A percentile compares a stretch with the other conserved stretches of the same genome.
Conservation (phyloP, 768 basidiomycete genomes). For the Coprinopsis sp. region DNA sequence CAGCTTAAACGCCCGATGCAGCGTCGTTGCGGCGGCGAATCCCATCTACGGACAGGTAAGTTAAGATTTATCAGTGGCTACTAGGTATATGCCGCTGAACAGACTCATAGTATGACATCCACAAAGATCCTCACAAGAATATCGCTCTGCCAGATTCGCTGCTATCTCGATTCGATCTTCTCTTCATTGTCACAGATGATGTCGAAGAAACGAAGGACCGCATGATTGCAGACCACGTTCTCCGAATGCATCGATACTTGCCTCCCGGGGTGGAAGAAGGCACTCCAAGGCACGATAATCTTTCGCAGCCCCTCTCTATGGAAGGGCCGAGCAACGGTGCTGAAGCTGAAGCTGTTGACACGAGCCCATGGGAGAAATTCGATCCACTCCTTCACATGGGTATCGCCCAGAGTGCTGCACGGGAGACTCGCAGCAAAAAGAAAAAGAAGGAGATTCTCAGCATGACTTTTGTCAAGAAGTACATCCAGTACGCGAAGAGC, state of each 20-base stretch:
- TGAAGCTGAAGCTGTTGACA: constrained; percentile 58
- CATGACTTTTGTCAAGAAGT: constrained; percentile 96
- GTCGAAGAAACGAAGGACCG: constrained; percentile 94
- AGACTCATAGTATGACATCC: constrained; percentile 83
- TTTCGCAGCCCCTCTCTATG: constrained; percentile 83
- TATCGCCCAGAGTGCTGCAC: constrained; percentile 48
- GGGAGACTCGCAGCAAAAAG: constrained; percentile 49
- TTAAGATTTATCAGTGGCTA: constrained; percentile 5
- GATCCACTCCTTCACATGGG: constrained; percentile 93
- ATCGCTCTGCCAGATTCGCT: constrained; percentile 97
- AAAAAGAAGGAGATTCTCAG: constrained; percentile 83
- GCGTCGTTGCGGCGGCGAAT: constrained; percentile 96
- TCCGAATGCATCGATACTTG: constrained; percentile 94
- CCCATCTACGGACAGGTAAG: constrained; percentile 95
- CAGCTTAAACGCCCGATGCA: constrained; percentile 94
- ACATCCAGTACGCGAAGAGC: constrained; percentile 95
- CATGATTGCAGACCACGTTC: constrained; percentile 93
- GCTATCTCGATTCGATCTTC: constrained; percentile 95
- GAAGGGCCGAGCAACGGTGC: constrained; percentile 63
- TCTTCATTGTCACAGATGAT: constrained; percentile 98
- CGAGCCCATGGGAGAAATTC: constrained; percentile 91
- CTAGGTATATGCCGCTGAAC: constrained; percentile 11
- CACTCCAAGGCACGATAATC: constrained; percentile 81
- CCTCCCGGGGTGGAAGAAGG: constrained; percentile 97
- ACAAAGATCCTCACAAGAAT: constrained; percentile 98